A percentile compares a stretch with the other conserved stretches of the same genome.
Evolutionary conservation across 768 basidiomycete genomes (phyloP).

Genomic region (Leccinellum albellum): DNA sequence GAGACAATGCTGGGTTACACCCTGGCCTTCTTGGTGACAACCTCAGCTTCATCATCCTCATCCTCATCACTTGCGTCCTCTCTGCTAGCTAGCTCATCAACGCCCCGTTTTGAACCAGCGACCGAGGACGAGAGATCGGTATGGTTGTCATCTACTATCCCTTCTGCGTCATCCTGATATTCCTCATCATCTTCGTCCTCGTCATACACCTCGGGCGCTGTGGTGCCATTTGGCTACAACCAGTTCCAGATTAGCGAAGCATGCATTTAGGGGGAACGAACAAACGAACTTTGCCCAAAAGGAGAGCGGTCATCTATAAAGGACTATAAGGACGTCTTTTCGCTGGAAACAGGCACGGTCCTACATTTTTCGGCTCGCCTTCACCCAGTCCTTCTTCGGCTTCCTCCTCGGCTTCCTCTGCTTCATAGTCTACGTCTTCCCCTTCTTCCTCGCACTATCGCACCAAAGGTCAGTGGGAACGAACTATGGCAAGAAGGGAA

Average conservation of each 20-base stretch:
- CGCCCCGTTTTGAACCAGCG: slow-evolving; percentile 25
- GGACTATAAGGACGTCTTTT: slow-evolving; percentile 1
- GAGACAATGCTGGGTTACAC: slow-evolving; percentile 12
- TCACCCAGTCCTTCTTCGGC: background rate
- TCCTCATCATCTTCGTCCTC: slow-evolving; percentile 24
- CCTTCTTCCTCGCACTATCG: slow-evolving; percentile 20
- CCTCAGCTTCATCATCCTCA: slow-evolving; percentile 2
- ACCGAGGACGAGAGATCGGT: slow-evolving; percentile 8
- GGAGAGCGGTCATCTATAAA: slow-evolving; percentile 24
- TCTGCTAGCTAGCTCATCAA: slow-evolving; percentile 20
- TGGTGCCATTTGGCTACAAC: slow-evolving; percentile 15
- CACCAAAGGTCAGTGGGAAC: background rate
- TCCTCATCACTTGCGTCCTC: slow-evolving; percentile 13
- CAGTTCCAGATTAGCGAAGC: background rate
- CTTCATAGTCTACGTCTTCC: background rate
- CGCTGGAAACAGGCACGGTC: background rate
- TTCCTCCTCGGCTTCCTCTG: slow-evolving; percentile 23
- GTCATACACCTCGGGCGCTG: background rate
- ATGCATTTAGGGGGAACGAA: background rate
- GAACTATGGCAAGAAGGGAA: background rate
- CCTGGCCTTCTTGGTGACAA: slow-evolving; percentile 22
- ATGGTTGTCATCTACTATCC: slow-evolving; percentile 9
- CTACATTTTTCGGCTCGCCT: slow-evolving; percentile 9
- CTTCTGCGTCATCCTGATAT: slow-evolving; percentile 9
- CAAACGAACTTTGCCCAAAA: slow-evolving; percentile 18